Evolutionary conservation across 2,329 filamentous ascomycete species (phyloP).

Genomic region (Cladosporium phlei): DNA sequence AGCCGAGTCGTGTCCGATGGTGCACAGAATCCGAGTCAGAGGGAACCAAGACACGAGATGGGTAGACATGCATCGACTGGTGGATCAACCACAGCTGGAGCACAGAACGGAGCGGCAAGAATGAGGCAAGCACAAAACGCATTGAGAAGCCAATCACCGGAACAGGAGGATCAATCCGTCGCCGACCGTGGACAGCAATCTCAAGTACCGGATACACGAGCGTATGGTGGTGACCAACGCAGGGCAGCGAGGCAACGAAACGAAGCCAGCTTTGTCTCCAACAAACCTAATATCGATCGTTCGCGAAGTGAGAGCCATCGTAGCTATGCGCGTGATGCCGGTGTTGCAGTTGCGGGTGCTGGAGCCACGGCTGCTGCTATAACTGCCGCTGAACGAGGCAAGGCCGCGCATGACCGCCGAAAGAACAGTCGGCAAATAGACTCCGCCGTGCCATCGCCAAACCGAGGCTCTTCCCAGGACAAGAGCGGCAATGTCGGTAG

Average conservation of each 20-base stretch:
- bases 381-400: conserved; percentile 27
- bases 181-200: conserved; percentile 12
- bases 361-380: conserved; percentile 20
- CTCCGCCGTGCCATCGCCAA: conserved; percentile 17
- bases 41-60: conserved; percentile 6
- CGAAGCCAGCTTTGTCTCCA: not conserved
- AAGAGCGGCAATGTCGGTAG: conserved; percentile 26
- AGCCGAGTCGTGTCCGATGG: conserved; percentile 26
- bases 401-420: conserved; percentile 28
- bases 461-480: conserved; percentile 19
- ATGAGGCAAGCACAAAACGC: conserved; percentile 18
- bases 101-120: conserved; percentile 2
- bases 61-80: conserved; percentile 12
- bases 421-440: conserved; percentile 19
- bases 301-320: conserved; percentile 24
- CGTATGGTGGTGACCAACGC: conserved; percentile 9
- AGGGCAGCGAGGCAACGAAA: conserved; percentile 7
- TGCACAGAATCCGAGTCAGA: conserved; percentile 16
- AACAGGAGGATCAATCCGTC: conserved; percentile 2
- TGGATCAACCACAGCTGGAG: not conserved
- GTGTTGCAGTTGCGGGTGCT: conserved; percentile 29
- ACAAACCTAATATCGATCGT: conserved; percentile 3
- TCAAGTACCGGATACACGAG: conserved; percentile 3
- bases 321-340: conserved; percentile 28
- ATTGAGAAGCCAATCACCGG: conserved; percentile 14